A percentile compares a stretch with the other conserved stretches of the same genome.
Evolutionary conservation across 1,284 basidiomycete species (phyloP).

Genomic region (Pulchroboletus neoregius): DNA sequence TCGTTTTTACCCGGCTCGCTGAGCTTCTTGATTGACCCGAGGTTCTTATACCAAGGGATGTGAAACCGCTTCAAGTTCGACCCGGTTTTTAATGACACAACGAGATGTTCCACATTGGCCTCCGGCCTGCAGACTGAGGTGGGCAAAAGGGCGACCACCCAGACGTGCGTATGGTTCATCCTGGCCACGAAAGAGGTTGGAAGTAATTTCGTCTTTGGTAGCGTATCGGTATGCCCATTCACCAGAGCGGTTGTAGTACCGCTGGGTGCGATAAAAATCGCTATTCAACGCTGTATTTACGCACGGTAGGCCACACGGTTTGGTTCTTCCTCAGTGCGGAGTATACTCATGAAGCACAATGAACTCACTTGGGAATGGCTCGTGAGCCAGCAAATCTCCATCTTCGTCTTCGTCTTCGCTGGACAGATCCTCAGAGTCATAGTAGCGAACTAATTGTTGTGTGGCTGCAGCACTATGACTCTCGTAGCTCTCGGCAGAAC

Average conservation of each 20-base stretch:
- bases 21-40: slow-evolving; percentile 7
- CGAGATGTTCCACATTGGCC: slow-evolving; percentile 1
- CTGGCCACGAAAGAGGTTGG: slow-evolving; percentile 26
- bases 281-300: slow-evolving; percentile 21
- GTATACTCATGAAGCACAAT: neutral
- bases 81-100: slow-evolving; percentile 9
- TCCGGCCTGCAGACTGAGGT: neutral
- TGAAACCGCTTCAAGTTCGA: slow-evolving; percentile 7
- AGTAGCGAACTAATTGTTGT: neutral
- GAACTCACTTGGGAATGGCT: slow-evolving; percentile 30
- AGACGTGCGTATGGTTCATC: slow-evolving; percentile 12
- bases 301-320: slow-evolving; percentile 1
- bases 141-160: neutral
- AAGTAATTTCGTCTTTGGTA: slow-evolving; percentile 29
- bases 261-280: slow-evolving; percentile 20
- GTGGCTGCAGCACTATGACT: neutral
- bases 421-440: slow-evolving; percentile 5
- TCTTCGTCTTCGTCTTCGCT: slow-evolving; percentile 23
- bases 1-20: neutral
- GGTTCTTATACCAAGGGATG: too few relatives aligned
- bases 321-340: slow-evolving; percentile 11
- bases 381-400: slow-evolving; percentile 4
- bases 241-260: neutral
- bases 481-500: slow-evolving; percentile 1
- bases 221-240: slow-evolving; percentile 33